Conservation (phyloP, 441 rosid genomes). For the Pelargonium australe region DNA sequence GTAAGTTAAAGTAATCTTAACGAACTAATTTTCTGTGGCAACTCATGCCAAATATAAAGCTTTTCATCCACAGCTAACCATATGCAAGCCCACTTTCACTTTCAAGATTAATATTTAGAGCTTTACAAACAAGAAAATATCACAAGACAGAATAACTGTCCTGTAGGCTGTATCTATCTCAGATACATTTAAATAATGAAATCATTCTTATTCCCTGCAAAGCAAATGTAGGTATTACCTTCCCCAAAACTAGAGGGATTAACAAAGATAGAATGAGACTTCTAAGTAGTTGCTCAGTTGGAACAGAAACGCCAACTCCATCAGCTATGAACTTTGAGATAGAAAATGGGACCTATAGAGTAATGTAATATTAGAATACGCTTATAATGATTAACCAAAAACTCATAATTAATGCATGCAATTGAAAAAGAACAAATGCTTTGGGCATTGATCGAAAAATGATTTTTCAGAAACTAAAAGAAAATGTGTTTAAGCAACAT, state of each 20-base stretch:
- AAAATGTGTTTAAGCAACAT: background rate
- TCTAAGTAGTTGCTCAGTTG: slow-evolving; percentile 65
- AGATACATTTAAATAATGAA: background rate
- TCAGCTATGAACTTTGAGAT: slow-evolving; percentile 72
- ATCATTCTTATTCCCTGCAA: slow-evolving; percentile 14
- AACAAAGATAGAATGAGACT: slow-evolving; percentile 70
- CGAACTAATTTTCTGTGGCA: background rate
- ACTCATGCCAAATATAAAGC: slow-evolving; percentile 1
- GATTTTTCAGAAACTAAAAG: background rate
- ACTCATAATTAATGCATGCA: slow-evolving; percentile 2
- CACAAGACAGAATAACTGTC: background rate
- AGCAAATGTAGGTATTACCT: slow-evolving; percentile 41
- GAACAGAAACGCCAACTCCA: slow-evolving; percentile 79
- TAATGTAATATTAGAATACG: slow-evolving; percentile 11
- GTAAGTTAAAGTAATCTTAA: background rate
- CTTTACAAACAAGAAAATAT: background rate
- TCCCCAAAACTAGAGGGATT: slow-evolving; percentile 73
- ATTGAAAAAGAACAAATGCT: slow-evolving; percentile 10
- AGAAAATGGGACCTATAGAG: slow-evolving; percentile 76
- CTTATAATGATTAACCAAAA: background rate
- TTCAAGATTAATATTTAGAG: slow-evolving; percentile 3
- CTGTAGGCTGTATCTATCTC: background rate
- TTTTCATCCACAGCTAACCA: background rate
- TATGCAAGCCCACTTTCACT: background rate
- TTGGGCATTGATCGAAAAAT: background rate